These are phyloP conservation scores for Staphylotrichum tortipilum DNA, from an alignment of 495 filamentous ascomycete species.

Conservation along the genomic window DNA sequence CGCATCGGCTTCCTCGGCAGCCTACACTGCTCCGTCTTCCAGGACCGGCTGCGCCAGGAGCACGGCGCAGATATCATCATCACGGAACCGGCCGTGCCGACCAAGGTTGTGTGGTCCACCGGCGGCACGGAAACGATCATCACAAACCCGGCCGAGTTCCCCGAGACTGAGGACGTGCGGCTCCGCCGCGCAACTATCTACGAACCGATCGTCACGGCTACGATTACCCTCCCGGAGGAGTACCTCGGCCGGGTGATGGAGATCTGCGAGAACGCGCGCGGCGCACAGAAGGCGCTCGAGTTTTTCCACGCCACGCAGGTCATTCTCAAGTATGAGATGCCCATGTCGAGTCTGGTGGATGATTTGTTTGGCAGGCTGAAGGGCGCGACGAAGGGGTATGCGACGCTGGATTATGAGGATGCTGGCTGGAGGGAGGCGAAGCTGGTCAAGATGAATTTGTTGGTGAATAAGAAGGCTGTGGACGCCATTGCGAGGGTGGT, in stretches of 20 bases:
- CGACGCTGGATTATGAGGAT: conserved; percentile 91
- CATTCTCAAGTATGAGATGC: conserved; percentile 87
- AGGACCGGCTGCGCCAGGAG: conserved; percentile 91
- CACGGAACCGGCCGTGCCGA: conserved; percentile 89
- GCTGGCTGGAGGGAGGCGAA: conserved; percentile 73
- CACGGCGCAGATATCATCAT: conserved; percentile 95
- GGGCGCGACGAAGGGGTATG: conserved; percentile 64
- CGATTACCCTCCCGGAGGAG: conserved; percentile 86
- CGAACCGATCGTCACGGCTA: conserved; percentile 80
- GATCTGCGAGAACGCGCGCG: conserved; percentile 83
- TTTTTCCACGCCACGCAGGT: conserved; percentile 95
- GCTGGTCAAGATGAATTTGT: conserved; percentile 81
- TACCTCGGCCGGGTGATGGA: conserved; percentile 92
- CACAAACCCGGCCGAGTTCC: conserved; percentile 78
- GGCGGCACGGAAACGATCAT: conserved; percentile 61
- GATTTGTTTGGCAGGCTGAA: conserved; percentile 98
- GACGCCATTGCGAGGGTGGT: conserved; percentile 91
- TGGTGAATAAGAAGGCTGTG: conserved; percentile 86
- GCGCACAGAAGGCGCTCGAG: conserved; percentile 71
- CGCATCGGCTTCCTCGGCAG: conserved; percentile 92
- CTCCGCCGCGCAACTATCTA: conserved; percentile 49
- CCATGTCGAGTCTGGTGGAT: conserved; percentile 80
- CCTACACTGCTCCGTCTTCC: conserved; percentile 94
- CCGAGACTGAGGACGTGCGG: conserved; percentile 57
- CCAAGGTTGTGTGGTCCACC: conserved; percentile 69